phyloP scores from a whole-genome alignment of 139 green algal genomes.

The Closterium sp. region DNA sequence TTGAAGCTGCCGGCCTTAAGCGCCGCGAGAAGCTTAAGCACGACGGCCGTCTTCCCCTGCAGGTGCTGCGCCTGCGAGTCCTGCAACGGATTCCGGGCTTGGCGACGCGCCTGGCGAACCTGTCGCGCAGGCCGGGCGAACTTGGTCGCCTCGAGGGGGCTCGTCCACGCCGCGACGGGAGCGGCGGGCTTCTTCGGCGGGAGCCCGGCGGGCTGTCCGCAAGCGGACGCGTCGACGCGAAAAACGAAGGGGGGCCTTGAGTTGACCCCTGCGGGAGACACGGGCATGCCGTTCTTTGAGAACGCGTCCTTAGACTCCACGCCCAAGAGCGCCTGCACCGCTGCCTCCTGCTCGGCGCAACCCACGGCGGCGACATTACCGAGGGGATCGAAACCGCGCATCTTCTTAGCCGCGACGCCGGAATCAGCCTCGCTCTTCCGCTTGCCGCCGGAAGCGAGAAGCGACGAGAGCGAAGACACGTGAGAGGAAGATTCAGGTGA shows the following conservation, averaged over 20 bases:
- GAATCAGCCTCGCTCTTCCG: not conserved
- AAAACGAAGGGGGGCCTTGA: not conserved
- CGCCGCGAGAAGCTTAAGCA: not conserved
- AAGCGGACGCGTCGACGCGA: not conserved
- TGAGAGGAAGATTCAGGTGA: not conserved
- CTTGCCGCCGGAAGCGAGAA: not conserved
- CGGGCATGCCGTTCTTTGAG: not conserved
- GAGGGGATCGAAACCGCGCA: not conserved
- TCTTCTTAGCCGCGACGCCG: not conserved
- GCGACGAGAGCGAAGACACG: not conserved
- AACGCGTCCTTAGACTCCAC: not conserved
- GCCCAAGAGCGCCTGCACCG: conserved; percentile 6
- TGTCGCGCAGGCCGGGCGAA: not conserved
- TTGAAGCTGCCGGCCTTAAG: not conserved
- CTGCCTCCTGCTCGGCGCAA: not conserved
- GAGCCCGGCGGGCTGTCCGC: not conserved
- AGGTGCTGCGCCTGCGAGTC: not conserved
- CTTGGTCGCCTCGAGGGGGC: not conserved
- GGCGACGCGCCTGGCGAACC: not conserved
- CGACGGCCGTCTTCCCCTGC: not conserved
- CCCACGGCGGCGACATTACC: conserved; percentile 4
- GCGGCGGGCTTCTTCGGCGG: not conserved
- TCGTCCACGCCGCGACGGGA: not conserved
- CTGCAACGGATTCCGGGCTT: not conserved
- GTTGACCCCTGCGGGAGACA: not conserved